A percentile compares a stretch with the other conserved stretches of the same genome.
Evolutionary conservation across 163 green algal genomes (phyloP).

Genomic region (Scenedesmus sp.): DNA sequence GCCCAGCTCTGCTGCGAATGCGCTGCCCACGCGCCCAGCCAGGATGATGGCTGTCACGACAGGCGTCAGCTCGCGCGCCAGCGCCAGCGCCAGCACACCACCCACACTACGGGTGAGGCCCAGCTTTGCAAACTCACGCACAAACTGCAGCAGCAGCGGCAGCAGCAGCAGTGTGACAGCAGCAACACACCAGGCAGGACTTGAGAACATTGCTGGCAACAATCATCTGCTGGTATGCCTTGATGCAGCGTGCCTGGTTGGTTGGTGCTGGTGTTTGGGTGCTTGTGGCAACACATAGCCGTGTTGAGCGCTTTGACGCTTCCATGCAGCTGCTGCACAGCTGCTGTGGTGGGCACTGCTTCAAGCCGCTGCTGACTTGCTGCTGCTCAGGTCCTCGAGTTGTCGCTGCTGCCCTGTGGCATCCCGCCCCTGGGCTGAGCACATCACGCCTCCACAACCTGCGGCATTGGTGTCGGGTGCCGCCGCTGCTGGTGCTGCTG

Average conservation of each 20-base stretch:
- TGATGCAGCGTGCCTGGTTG: neutral
- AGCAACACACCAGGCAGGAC: neutral
- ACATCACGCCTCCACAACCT: no score
- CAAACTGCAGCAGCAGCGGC: conserved; percentile 83
- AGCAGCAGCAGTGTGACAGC: neutral
- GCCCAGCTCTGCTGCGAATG: conserved; percentile 98
- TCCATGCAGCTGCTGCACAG: no score
- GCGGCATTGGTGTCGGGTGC: no score
- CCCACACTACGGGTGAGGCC: conserved; percentile 97
- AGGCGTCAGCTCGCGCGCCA: conserved; percentile 96
- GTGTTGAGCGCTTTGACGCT: neutral
- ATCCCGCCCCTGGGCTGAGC: neutral
- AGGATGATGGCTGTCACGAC: conserved; percentile 99
- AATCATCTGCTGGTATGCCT: neutral
- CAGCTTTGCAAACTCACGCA: conserved; percentile 97
- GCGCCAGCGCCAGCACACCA: conserved; percentile 95
- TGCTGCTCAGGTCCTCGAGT: no score
- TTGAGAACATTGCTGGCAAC: neutral
- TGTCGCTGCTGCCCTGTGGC: no score
- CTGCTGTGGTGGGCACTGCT: no score
- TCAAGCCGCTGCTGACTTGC: no score
- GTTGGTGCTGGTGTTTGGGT: neutral
- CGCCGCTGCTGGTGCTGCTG: no score
- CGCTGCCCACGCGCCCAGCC: conserved; percentile 93
- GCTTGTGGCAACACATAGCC: neutral